Base-by-base conservation (phyloP, 1,284 basidiomycete genomes). In the Puccinia hordei region DNA sequence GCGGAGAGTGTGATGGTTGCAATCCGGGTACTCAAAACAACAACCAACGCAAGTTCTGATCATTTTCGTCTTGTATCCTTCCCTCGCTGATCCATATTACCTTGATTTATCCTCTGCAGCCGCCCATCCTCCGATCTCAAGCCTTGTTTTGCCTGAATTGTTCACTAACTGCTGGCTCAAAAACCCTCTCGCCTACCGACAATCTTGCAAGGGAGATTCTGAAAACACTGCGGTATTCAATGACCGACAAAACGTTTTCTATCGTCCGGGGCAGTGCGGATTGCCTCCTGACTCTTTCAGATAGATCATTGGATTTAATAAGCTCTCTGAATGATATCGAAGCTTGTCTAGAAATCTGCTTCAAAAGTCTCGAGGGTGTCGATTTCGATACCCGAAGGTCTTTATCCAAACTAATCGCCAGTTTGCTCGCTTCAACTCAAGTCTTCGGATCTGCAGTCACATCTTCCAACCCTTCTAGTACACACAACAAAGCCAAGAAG, bases 341-440 rank as follows among this genome's bases (percentile, higher is more conserved):
- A 71, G 87, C 88, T 5, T 88, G 94, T 80, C 85, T 95, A 10
- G 86, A 87, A 1, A 87, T 91, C 5, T 92, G 90, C 72, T 87
- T 92, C 79, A 93, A 92, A 85, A 90, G 90, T 59, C 87, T 98
- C 38, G 95, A 98, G 46, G 86, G 87, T 0, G 90, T 92, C 12
- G 96, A 98, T 86, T 92, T 93, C 85, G 87, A 90, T 53, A 97
- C 96, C 0, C 90, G 94, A 19, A 89, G 90, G 65, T 88, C 92
- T 0, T 89, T 96, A 27, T 90, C 93, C 10, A 90, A 90, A 71
- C 89, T 98, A 15, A 89, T 92, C 0, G 94, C 94, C 0, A 91
- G 93, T 83, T 86, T 98, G 53, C 90, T 99, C 1, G 90, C 94
- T 0, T 90, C 90, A 0, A 95, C 94, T 0, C 96, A 99, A 85